A percentile compares a stretch with the other conserved stretches of the same genome.
Evolutionary conservation across 441 rosid species (phyloP).

Genomic region (Pelargonium myrrhifolium): DNA sequence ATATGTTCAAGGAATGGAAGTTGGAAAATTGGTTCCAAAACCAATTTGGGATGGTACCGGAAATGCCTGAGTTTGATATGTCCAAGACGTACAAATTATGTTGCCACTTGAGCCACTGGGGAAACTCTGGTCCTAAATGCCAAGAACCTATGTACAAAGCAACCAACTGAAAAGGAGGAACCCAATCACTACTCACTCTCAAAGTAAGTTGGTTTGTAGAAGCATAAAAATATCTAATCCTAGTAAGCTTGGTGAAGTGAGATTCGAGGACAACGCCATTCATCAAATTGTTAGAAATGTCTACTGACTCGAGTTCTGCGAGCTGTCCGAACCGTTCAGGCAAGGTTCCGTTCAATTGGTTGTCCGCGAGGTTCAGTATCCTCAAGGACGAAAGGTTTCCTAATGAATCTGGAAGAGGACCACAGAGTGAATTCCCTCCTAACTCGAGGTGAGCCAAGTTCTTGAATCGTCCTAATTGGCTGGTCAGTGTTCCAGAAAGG

Average conservation of each 20-base stretch:
- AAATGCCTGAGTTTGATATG: constrained; percentile 15
- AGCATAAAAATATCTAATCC: not conserved
- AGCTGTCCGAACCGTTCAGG: constrained; percentile 1
- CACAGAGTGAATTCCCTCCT: not conserved
- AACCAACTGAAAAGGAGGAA: constrained; percentile 14
- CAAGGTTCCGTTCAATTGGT: constrained; percentile 11
- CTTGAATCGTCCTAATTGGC: not conserved
- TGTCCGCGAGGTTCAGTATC: not conserved
- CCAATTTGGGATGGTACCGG: constrained; percentile 14
- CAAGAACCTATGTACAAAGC: constrained; percentile 13
- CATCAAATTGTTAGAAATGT: constrained; percentile 8
- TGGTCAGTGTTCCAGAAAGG: too few relatives aligned
- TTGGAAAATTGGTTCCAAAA: constrained; percentile 17
- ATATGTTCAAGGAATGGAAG: constrained; percentile 9
- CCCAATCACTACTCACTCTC: not conserved
- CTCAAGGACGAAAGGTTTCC: not conserved
- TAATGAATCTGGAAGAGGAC: constrained; percentile 7
- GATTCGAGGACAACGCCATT: constrained; percentile 15
- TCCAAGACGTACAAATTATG: constrained; percentile 10
- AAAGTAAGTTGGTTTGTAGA: not conserved
- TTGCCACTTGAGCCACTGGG: constrained; percentile 12
- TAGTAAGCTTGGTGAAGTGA: constrained; percentile 17
- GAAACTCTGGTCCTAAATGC: constrained; percentile 17
- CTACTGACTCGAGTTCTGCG: not conserved
- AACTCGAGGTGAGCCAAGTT: not conserved